Evolutionary conservation across 2,329 filamentous ascomycete species (phyloP), one percentile per base, ranked within the genome.

Genomic region (Diaporthe helianthi): DNA sequence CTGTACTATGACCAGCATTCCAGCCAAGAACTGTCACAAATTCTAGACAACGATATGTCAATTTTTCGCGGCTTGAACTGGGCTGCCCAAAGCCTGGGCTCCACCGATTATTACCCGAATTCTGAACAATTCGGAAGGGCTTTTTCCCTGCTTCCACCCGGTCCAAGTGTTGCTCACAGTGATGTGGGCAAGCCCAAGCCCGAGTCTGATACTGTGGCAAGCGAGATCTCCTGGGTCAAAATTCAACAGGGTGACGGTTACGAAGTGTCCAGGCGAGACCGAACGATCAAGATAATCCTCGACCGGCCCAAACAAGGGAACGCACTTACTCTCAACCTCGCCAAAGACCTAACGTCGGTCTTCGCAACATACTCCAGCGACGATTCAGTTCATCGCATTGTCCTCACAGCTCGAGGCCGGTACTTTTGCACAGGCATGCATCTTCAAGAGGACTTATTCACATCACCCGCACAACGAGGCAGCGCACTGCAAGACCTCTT

Each of bases 361-460:
- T 61, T 61, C 4, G 22, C 29, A 17, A 61, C 19, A 36, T 61
- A 47, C 19, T n/a, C 41, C 15, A n/a, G 19, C 29, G 58, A 61
- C 19, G 15, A 1, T 13, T 24, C 58, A 9, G 29, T 61, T 3
- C 58, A 61, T 3, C 80, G 80, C 1, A 76, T 83, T 9, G 73
- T 78, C 60, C 68, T 83, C 6, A 78, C 75, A 1, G 79, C 75
- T 0, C 72, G 69, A 2, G 81, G 81, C 9, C 78, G 76, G 55
- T 81, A 75, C 72, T 82, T 83, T 70, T 83, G 80, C 69, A 80
- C 80, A 0, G 81, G 80, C 4, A 80, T 82, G 80, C 79, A 82
- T 66, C 74, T 81, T 0, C 67, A 76, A 69, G 41, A 74, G 29
- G 69, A 31, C 58, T 6, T 61, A 7, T 61, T 61, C 13, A 24